Base-by-base conservation (phyloP, 352 stramenopile genomes). In the Phytophthora litchii region DNA sequence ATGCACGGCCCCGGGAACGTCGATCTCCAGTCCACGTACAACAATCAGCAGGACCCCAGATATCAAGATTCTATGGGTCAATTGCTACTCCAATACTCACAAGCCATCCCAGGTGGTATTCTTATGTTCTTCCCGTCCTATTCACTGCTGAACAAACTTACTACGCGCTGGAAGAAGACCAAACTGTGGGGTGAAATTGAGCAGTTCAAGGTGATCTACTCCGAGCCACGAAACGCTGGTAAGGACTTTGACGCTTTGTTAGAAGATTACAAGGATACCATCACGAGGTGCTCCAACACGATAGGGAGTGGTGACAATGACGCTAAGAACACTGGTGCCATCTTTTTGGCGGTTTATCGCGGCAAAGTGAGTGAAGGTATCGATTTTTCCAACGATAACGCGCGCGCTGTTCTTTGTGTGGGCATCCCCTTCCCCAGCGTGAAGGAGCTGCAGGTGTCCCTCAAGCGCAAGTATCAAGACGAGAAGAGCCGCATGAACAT, bases 331-430 rank as follows among this genome's bases (percentile, higher is more conserved):
- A 95, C 85, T 4, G 97, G 97, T 21, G 96, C 94, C 1, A 83
- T 99, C 11, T 93, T 99, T 46, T 88, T 99, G 55, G 97, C 96
- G 1, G 97, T 99, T 1, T 99, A 98, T 77, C 83, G 97, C 14
- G 98, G 97, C 32, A 99, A 99, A 78, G 97, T 99, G 32, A 98
- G 88, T 58, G 97, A 99, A 70, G 97, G 97, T 20, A 98, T 99
- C 44, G 97, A 99, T 74, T 99, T 99, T 66, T 92, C 86, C 11
- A 97, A 99, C 74, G 83, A 98, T 32, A 98, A 98, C 64, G 98
- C 96, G 8, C 83, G 97, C 27, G 88, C 88, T 14, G 97, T 99
- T 11, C 78, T 99, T 14, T 96, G 98, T n/a, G 98, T 98, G 17
- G 98, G 98, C 2, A 95, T 99, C 36, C 97, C 98, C n/a, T 99